Evolutionary conservation across 192 early-diverging fungal species (phyloP), one percentile per base, ranked within the genome.

Genomic region (Oehlia diaphana): DNA sequence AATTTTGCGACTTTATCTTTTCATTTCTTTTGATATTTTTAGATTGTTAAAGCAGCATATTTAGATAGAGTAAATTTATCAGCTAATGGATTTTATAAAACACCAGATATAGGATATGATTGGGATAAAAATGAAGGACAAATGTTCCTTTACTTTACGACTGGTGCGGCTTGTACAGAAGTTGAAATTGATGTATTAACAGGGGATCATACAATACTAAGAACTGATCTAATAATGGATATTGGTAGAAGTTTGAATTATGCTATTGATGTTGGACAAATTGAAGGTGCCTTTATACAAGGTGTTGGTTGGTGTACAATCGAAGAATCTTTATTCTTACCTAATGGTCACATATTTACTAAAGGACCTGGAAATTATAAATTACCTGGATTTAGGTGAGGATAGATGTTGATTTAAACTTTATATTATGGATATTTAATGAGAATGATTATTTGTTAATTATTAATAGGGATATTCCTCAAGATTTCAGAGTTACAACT

Each of bases 331-430:
- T 83, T 96, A 44, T 88, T 92, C 82, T 91, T 85, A 76, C 94
- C 94, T 4, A 90, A 85, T 62, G 95, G 95, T 37, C 86, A 88
- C n/a, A 72, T 95, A 42, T 88, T 94, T 77, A 96, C 95, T 0
- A 87, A 91, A 62, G 95, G 95, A 5, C 95, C 95, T 7, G 93
- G 94, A 33, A 90, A 88, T 74, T 96, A 96, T 89, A 96, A 96
- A 86, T 93, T 96, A 79, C 95, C 94, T 8, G 93, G 92, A 1
- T 94, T 95, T 83, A 87, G 83, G 81, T 86, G 78, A 37, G 35
- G 4, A 37, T 37, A 35, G 39, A 39, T 39, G 7, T 42, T 42
- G 6, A 42, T 0, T 42, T 42, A 28, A 47, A 44, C 12, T 23
- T 21, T 19, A 28, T 68, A 16, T 14, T 21, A 37, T 63, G 44